Evolutionary conservation across 306 rosid species (phyloP).

Genomic region (Argentina anserina): DNA sequence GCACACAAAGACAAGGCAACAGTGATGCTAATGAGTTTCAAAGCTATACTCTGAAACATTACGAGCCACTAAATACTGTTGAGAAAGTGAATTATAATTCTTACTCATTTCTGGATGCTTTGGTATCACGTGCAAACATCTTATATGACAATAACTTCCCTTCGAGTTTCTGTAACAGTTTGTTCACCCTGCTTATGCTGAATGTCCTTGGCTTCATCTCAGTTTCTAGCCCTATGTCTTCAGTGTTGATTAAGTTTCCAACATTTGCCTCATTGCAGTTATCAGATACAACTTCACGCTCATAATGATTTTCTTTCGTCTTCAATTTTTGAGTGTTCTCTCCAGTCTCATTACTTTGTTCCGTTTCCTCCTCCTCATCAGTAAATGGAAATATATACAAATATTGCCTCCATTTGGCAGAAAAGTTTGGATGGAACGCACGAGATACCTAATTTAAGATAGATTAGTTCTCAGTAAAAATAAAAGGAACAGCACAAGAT

Average conservation of each 20-base stretch:
- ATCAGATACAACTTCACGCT: conserved; percentile 17
- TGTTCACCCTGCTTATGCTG: conserved; percentile 60
- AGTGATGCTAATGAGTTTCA: background rate
- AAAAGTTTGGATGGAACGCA: conserved; percentile 82
- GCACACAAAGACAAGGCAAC: background rate
- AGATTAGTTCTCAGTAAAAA: conserved; percentile 15
- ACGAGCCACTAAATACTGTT: background rate
- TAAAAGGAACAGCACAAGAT: background rate
- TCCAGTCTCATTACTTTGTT: conserved; percentile 31
- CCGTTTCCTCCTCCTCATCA: conserved; percentile 35
- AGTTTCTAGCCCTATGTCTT: conserved; percentile 30
- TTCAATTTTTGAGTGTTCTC: conserved; percentile 27
- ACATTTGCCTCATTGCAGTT: conserved; percentile 12
- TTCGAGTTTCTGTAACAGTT: conserved; percentile 65
- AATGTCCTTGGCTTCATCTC: conserved; percentile 50
- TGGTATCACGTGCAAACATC: conserved; percentile 97
- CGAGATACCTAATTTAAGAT: conserved; percentile 72
- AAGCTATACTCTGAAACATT: background rate
- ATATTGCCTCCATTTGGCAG: conserved; percentile 95
- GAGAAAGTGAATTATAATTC: conserved; percentile 29
- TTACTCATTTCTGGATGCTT: conserved; percentile 93
- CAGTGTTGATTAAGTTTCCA: conserved; percentile 14
- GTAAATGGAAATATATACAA: conserved; percentile 78
- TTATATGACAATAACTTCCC: conserved; percentile 85
- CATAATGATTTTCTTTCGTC: conserved; percentile 26